phyloP scores from a whole-genome alignment of 2,329 filamentous ascomycete genomes.

The Colletotrichum australisinense region DNA sequence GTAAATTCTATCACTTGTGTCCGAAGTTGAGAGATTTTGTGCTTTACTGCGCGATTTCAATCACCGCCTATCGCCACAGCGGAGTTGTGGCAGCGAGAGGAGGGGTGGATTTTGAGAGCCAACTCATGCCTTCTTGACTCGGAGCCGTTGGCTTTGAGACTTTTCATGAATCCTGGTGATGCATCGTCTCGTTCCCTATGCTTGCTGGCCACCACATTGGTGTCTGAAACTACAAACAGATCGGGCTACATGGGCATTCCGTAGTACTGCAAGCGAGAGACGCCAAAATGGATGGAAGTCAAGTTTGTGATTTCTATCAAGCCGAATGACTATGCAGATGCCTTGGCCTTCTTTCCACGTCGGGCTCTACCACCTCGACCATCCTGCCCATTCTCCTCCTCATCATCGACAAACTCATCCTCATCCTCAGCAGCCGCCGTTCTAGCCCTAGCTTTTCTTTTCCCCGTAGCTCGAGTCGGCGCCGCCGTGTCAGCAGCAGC shows the following conservation, averaged over 20 bases:
- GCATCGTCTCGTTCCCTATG: neutral
- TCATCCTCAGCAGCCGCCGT: slow-evolving; percentile 12
- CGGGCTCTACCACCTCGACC: neutral
- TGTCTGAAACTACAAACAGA: neutral
- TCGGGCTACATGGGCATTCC: too few relatives aligned
- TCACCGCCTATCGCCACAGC: slow-evolving; percentile 2
- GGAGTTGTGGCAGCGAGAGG: neutral
- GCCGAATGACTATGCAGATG: slow-evolving; percentile 1
- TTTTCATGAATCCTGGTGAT: too few relatives aligned
- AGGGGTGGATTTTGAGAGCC: neutral
- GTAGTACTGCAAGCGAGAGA: neutral
- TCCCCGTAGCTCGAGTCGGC: slow-evolving; percentile 13
- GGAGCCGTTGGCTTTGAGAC: neutral
- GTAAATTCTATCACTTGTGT: neutral
- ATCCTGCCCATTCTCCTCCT: neutral
- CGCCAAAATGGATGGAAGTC: neutral
- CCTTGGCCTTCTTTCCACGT: slow-evolving; percentile 33
- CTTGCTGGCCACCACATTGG: neutral
- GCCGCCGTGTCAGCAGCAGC: neutral
- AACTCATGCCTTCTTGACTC: neutral
- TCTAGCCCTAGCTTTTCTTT: slow-evolving; percentile 25
- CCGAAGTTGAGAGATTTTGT: neutral
- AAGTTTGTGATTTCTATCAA: neutral
- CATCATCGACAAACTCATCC: slow-evolving; percentile 9
- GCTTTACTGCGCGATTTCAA: neutral